A percentile compares a stretch with the other conserved stretches of the same genome.
phyloP scores from a whole-genome alignment of 2,329 filamentous ascomycete species.

The Beauveria bassiana region DNA sequence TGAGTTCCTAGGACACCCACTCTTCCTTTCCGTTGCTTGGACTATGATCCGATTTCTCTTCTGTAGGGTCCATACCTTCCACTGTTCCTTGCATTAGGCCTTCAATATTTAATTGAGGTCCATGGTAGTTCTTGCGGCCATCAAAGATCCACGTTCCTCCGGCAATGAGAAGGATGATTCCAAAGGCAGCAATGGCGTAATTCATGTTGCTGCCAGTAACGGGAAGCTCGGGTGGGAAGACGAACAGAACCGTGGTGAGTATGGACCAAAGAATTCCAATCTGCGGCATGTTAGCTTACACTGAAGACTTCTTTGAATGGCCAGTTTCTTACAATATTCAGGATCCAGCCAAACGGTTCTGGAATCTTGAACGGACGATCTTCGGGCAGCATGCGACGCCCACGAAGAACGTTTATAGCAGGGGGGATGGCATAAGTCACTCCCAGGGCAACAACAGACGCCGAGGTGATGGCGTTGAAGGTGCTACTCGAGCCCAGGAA shows the following conservation, averaged over 20 bases:
- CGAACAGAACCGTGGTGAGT: conserved; percentile 58
- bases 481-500: conserved; percentile 58
- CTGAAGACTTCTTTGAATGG: not conserved
- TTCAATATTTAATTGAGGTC: conserved; percentile 1
- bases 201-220: conserved; percentile 64
- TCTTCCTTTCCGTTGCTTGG: conserved; percentile 1
- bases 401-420: conserved; percentile 46
- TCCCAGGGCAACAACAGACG: conserved; percentile 64
- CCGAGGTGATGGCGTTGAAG: conserved; percentile 64
- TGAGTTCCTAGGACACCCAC: not conserved
- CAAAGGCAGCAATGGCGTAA: conserved; percentile 42
- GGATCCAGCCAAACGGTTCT: conserved; percentile 6
- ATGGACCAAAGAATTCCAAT: conserved; percentile 55
- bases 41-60: not conserved
- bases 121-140: conserved; percentile 37
- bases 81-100: not conserved
- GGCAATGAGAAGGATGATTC: conserved; percentile 38
- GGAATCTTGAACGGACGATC: conserved; percentile 8
- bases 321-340: not conserved
- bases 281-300: conserved; percentile 10
- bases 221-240: conserved; percentile 27
- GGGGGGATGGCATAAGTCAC: conserved; percentile 70
- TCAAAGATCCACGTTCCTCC: conserved; percentile 39
- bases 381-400: conserved; percentile 4
- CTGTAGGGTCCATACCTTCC: conserved; percentile 1